Evolutionary conservation across 2,329 filamentous ascomycete genomes (phyloP), one percentile per base, ranked within the genome.

Genomic region (Pestalotiopsis sp.): DNA sequence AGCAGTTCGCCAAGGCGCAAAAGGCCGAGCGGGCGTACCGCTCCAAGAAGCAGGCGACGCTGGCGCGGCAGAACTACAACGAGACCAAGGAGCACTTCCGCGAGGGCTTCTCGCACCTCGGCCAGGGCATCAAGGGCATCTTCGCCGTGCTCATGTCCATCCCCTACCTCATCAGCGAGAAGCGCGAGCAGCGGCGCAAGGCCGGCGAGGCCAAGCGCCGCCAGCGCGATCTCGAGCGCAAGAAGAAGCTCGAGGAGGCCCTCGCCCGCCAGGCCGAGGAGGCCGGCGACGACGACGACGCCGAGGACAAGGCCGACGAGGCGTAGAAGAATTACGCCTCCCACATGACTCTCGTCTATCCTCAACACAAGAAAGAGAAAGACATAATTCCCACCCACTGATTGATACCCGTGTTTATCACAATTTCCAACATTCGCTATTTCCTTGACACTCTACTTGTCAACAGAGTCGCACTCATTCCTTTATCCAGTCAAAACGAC

Each of bases 21-120:
- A 76, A 78, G 23, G 81, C 82, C 64, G 82, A 85, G 76, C 77
- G 76, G 49, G 73, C 78, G 57, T 85, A 84, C 77, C 77, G 76
- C 52, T 76, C 80, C 41, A 78, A 76, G 68, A 84, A 84, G 78
- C 80, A 82, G 11, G 77, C 81, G 12, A 74, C 80, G 20, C 73
- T 76, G 12, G 82, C 82, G 31, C 81, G 82, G 11, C 73, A 76
- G 45, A 77, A 80, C 73, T 78, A 77, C 68, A 70, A 74, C 64
- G 79, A 83, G 58, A 81, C 83, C 38, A 80, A 77, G 72, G 73
- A 72, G 14, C 82, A 85, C 73, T 82, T 82, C 69, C 67, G 72
- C 38, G 75, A 82, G 71, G 77, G 78, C 4, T 72, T 76, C 60
- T 66, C 73, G 13, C 82, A 85, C 72, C 73, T 85, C n/a, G 70